Evolutionary conservation across 495 filamentous ascomycete species (phyloP), one percentile per base, ranked within the genome.

Genomic region (Xylona heveae): DNA sequence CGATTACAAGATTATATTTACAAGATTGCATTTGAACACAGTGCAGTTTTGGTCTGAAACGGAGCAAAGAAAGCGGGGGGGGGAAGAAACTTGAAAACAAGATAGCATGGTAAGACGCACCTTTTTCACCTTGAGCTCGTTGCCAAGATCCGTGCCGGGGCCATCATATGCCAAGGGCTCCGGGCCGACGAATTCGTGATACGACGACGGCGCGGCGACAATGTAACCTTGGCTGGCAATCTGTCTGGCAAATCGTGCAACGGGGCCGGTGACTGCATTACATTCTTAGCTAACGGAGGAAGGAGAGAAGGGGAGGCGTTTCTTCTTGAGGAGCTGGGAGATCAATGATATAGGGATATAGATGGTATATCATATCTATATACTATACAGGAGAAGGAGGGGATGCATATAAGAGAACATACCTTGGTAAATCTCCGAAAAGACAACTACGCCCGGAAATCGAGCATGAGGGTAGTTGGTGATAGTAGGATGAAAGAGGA

Each of bases 361-460:
- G n/a, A 10, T 36, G 12, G 22, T 28, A 14, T 8, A 9, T 19
- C 20, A 18, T 28, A 17, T 13, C 3, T 27, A 29, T 13, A 23
- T 21, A 8, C 10, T 30, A 39, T 24, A n/a, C 6, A 24, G 27
- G 20, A 25, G 30, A 42, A 19, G 23, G 22, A n/a, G 21, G 23
- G 26, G n/a, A 16, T 24, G 28, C 31, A 19, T 9, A 33, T 34
- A 24, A 22, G 24, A 16, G 19, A 21, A 32, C 43, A 15, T 52
- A 82, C 82, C 83, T 72, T 94, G 84, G 46, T 94, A 94, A 42
- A 94, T 94, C 55, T 94, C 84, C 48, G 75, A 83, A 51, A 92
- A 95, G 25, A 93, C 56, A 5, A 81, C 78, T 1, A 95, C 78
- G 16, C 80, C 85, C 0, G 84, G 85, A 47, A 93, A 95, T 30